Conservation (phyloP, 345 rosid genomes). For the Pugionium dolabratum region DNA sequence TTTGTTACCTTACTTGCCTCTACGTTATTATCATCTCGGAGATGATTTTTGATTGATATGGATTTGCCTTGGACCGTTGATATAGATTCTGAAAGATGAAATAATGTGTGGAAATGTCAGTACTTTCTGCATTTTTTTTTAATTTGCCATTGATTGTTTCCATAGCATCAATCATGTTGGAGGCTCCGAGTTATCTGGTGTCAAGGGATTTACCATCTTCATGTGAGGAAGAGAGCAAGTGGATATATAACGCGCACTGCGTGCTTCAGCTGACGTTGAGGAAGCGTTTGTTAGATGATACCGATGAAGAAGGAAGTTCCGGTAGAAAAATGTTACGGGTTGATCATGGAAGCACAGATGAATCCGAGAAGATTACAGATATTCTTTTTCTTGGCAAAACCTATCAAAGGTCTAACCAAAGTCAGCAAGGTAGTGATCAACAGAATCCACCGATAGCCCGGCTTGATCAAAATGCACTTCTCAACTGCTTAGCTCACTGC, state of each 20-base stretch:
- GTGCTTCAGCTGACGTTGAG: conserved; percentile 42
- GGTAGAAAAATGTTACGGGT: conserved; percentile 30
- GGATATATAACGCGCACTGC: conserved; percentile 46
- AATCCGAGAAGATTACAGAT: conserved; percentile 16
- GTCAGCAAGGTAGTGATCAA: conserved; percentile 30
- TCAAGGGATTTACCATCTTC: conserved; percentile 52
- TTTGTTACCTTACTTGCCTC: conserved; percentile 8
- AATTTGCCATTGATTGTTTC: background rate
- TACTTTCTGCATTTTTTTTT: background rate
- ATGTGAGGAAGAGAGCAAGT: conserved; percentile 49
- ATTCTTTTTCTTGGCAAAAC: conserved; percentile 42
- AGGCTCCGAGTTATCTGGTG: conserved; percentile 48
- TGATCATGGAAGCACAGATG: conserved; percentile 23
- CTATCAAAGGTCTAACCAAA: conserved; percentile 30
- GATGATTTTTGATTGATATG: background rate
- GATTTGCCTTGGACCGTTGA: conserved; percentile 1
- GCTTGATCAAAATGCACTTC: conserved; percentile 33
- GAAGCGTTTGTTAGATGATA: conserved; percentile 44
- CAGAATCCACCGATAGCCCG: conserved; percentile 20
- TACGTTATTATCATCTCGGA: background rate
- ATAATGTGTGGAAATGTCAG: background rate
- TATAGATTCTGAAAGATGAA: background rate
- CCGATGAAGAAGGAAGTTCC: conserved; percentile 18
- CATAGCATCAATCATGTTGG: conserved; percentile 50
- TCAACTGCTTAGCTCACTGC: conserved; percentile 61